Percentiles rank a stretch among this genome's conserved stretches.
phyloP scores from a whole-genome alignment of 192 early-diverging fungal species.

The Allomyces javanicus region DNA sequence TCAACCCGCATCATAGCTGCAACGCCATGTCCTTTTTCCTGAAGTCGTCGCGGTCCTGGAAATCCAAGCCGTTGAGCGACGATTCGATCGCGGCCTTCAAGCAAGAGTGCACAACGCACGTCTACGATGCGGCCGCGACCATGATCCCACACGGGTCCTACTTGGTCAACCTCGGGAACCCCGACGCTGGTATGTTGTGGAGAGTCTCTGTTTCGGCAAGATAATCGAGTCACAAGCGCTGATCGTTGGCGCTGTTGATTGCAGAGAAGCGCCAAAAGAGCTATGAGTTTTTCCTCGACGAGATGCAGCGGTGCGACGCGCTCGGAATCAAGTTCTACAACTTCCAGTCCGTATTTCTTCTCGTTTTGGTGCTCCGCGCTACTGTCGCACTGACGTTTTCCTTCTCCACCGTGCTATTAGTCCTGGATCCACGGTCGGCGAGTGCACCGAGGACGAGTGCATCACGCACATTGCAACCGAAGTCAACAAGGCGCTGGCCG shows the following conservation, averaged over 20 bases:
- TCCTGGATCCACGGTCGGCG: slow-evolving; percentile 8
- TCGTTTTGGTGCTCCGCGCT: no score
- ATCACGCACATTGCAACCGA: slow-evolving; percentile 9
- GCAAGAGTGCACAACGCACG: neutral
- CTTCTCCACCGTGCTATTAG: neutral
- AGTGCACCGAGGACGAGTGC: slow-evolving; percentile 6
- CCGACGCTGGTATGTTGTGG: slow-evolving; percentile 2
- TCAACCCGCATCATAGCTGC: neutral
- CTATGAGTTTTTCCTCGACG: slow-evolving; percentile 17
- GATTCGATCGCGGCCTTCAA: slow-evolving; percentile 9
- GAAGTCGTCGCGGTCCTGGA: slow-evolving; percentile 7
- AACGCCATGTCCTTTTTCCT: slow-evolving; percentile 1
- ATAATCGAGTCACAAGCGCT: no score
- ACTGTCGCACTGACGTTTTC: no score
- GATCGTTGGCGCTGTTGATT: no score
- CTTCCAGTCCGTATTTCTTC: slow-evolving; percentile 9
- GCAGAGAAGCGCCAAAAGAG: slow-evolving; percentile 11
- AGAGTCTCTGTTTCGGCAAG: no score
- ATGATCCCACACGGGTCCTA: slow-evolving; percentile 23
- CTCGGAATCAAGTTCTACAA: slow-evolving; percentile 22
- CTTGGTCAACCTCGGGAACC: slow-evolving; percentile 20
- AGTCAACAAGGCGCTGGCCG: slow-evolving; percentile 14
- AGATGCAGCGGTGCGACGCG: slow-evolving; percentile 10
- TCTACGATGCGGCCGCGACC: slow-evolving; percentile 1
- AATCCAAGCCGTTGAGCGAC: slow-evolving; percentile 3